Evolutionary conservation across 768 basidiomycete species (phyloP).

Genomic region (Chiua virens): DNA sequence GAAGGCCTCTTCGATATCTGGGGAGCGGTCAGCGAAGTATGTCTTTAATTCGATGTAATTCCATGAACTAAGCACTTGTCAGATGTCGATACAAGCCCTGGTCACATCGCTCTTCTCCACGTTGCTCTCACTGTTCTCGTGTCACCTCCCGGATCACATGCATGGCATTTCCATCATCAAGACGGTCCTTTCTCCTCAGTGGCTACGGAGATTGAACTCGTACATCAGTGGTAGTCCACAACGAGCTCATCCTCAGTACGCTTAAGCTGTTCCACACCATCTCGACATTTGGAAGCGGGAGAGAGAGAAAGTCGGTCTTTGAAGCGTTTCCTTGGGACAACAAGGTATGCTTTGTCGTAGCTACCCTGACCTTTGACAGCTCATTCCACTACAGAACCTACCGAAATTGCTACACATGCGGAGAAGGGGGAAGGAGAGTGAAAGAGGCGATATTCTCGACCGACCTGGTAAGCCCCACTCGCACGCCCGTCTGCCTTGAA

Average conservation of each 20-base stretch:
- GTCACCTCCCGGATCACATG: slow-evolving; percentile 67
- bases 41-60: slow-evolving; percentile 14
- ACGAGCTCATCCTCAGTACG: slow-evolving; percentile 64
- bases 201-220: slow-evolving; percentile 56
- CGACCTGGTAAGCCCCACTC: slow-evolving; percentile 52
- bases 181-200: slow-evolving; percentile 53
- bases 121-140: slow-evolving; percentile 60
- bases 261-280: slow-evolving; percentile 64
- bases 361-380: background rate
- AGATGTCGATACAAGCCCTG: slow-evolving; percentile 44
- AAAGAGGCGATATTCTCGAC: slow-evolving; percentile 39
- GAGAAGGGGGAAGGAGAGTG: slow-evolving; percentile 50
- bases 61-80: slow-evolving; percentile 6
- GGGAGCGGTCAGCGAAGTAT: slow-evolving; percentile 55
- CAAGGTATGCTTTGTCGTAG: slow-evolving; percentile 46
- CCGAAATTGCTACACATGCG: slow-evolving; percentile 71
- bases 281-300: slow-evolving; percentile 63
- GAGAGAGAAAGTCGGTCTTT: slow-evolving; percentile 58
- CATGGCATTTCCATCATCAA: slow-evolving; percentile 65
- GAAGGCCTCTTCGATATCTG: slow-evolving; percentile 64
- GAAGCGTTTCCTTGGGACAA: slow-evolving; percentile 79
- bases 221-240: slow-evolving; percentile 62
- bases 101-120: slow-evolving; percentile 56
- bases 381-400: slow-evolving; percentile 45
- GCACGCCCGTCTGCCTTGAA: background rate